phyloP scores from a whole-genome alignment of 2,329 filamentous ascomycete genomes.

The Coniella lustricola region DNA sequence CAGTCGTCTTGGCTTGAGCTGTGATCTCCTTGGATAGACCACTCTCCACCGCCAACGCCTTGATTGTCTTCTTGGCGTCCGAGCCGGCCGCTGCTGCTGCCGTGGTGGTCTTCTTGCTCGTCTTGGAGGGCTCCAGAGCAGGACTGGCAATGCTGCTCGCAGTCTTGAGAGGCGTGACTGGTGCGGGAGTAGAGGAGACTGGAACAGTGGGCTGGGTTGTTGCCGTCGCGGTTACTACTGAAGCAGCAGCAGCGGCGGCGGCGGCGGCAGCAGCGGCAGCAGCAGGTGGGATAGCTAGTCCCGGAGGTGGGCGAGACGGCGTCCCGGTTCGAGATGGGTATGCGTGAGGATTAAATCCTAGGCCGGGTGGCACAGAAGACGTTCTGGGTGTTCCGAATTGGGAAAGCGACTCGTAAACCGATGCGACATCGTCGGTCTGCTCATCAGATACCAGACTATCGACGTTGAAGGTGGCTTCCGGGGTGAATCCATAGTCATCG shows the following conservation, averaged over 20 bases:
- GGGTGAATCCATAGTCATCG: conserved; percentile 53
- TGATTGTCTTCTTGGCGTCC: conserved; percentile 27
- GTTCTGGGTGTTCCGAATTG: conserved; percentile 2
- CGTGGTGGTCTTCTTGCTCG: conserved; percentile 19
- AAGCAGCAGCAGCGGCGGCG: too few relatives aligned
- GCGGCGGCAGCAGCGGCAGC: conserved; percentile 10
- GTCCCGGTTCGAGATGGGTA: conserved; percentile 16
- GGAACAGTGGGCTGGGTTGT: conserved; percentile 9
- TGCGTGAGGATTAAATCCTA: conserved; percentile 9
- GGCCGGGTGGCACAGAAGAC: conserved; percentile 12
- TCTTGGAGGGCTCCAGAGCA: conserved; percentile 16
- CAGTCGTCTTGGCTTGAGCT: conserved; percentile 25
- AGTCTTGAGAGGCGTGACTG: conserved; percentile 27
- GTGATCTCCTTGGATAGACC: conserved; percentile 41
- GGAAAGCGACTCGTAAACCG: background rate
- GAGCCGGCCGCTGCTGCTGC: conserved; percentile 14
- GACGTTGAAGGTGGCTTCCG: conserved; percentile 56
- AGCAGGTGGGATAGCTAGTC: conserved; percentile 11
- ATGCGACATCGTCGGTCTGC: conserved; percentile 17
- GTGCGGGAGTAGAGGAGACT: conserved; percentile 18
- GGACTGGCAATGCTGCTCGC: conserved; percentile 19
- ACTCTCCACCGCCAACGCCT: conserved; percentile 37
- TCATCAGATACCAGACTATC: conserved; percentile 63
- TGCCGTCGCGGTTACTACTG: too few relatives aligned
- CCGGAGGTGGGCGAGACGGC: conserved; percentile 15